Base-by-base conservation (phyloP, 1,284 basidiomycete species). In the Sparassis latifolia region DNA sequence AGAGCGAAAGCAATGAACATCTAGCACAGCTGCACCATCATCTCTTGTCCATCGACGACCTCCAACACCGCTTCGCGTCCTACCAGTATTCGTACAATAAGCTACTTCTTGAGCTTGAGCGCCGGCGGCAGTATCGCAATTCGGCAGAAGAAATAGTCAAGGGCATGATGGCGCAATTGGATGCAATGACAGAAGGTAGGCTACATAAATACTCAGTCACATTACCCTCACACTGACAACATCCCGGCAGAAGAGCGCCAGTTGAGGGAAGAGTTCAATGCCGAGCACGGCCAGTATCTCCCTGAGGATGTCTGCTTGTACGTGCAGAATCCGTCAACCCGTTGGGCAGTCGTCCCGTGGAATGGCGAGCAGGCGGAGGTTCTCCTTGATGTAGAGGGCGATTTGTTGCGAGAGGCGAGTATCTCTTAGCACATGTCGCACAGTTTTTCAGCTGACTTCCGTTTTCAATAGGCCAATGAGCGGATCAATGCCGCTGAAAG, bases 281-380 rank as follows among this genome's bases (percentile, higher is more conserved):
- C 70, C 2, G 79, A 82, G 48, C 80, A 90, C 50, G 86, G 86
- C 0, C 74, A 74, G 12, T 78, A 85, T 61, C 74, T 91, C 2
- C 88, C 89, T 1, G 76, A 81, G 54, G 88, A 91, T 59, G 74
- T 91, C 39, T 90, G 87, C 62, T 67, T 88, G 6, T 85, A 77
- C 53, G 80, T 89, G 46, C 78, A 78, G 55, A 86, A 89, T 59
- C 66, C 76, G 12, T 89, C 88, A 4, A 87, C 84, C 39, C 71
- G 72, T 47, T 89, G 83, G 82, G 76, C 82, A 51, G 70, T 89
- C 12, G 61, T 76, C 1, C 82, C 85, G 0, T 72, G 68, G 62
- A 67, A 74, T 42, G 78, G 78, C 4, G 79, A 82, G 44, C 55
- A 62, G 9, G 61, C 67, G 10, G 86, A 89, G 63, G 66, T 67